Evolutionary conservation across 2,329 filamentous ascomycete genomes (phyloP), one percentile per base, ranked within the genome.

Genomic region (Penicillium hesseltinei): DNA sequence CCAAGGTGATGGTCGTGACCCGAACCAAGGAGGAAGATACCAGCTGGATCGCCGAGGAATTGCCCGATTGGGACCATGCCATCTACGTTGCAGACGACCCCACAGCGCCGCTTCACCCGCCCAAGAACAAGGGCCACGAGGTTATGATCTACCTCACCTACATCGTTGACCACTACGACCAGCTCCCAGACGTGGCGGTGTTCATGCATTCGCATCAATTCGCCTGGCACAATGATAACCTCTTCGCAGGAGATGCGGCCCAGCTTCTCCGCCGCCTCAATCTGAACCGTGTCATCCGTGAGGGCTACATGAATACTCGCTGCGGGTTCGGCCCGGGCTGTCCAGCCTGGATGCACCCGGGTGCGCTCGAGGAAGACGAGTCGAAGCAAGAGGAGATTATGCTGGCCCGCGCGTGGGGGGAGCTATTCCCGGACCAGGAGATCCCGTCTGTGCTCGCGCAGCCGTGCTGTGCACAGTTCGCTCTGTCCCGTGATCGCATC

Each of bases 381-480:
- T 61, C 67, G 17, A 81, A 81, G 58, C 77, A 77, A 54, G 80
- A 82, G 59, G 78, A 81, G 63, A 67, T 69, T 9, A 69, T 80
- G 60, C 66, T 81, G 19, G 78, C 77, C 2, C 66, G 71, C n/a
- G 72, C 77, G 0, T 81, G 79, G 79, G 71, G 69, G 1, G 77
- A 81, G 64, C 64, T 82, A 10, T 81, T 81, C 59, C 78, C 78
- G 3, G 67, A 72, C 39, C 73, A 74, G 36, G 70, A 73, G 2
- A 71, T 80, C 13, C 79, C 78, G 2, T 62, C 72, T 17, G 79
- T 84, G 0, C 77, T 88, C 0, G 80, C 83, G 2, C 84, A 86
- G 62, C 82, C 85, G 4, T 88, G 85, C 68, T 88, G 85, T 66
- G 83, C 82, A 2, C 85, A 88, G 62, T 88, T 88, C 64, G 85